Conservation (phyloP, 208 protist genomes). For the Herpetomonas tarakana region DNA sequence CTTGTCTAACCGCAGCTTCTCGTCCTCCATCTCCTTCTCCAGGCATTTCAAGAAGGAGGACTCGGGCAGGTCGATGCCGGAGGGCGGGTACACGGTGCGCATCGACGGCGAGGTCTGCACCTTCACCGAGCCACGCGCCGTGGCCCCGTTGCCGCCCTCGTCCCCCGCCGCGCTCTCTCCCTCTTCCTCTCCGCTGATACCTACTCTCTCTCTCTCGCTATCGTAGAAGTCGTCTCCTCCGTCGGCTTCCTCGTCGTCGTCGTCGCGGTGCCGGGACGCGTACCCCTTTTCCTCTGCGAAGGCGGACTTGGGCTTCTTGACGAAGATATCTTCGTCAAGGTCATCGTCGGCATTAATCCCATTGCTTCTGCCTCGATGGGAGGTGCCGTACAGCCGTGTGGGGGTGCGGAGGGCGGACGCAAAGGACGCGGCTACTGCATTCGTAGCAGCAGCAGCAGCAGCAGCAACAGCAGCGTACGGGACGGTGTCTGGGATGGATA, state of each 20-base stretch:
- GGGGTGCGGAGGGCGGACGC: too few species aligned
- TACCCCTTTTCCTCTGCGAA: too few species aligned
- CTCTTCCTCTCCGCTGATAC: neutral
- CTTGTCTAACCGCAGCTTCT: slow-evolving; percentile 75
- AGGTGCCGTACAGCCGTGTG: too few species aligned
- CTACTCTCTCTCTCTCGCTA: neutral
- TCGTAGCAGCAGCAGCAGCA: too few species aligned
- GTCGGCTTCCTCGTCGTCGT: neutral
- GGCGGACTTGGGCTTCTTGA: too few species aligned
- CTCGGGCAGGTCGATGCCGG: slow-evolving; percentile 54
- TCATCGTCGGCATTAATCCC: neutral
- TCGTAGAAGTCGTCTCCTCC: neutral
- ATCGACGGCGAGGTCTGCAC: slow-evolving; percentile 23
- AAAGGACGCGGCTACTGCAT: too few species aligned
- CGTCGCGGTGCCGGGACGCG: too few species aligned
- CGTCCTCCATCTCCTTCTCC: slow-evolving; percentile 85
- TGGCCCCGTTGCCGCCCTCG: neutral
- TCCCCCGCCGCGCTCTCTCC: neutral
- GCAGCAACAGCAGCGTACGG: too few species aligned
- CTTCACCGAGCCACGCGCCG: too few species aligned
- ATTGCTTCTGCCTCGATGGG: too few species aligned
- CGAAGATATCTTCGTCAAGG: neutral
- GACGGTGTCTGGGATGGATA: too few species aligned
- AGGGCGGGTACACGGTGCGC: slow-evolving; percentile 44
- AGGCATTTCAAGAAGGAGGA: slow-evolving; percentile 74